Base-by-base conservation (phyloP, 2,329 filamentous ascomycete genomes). In the Pyrenophora tritici-repentis region DNA sequence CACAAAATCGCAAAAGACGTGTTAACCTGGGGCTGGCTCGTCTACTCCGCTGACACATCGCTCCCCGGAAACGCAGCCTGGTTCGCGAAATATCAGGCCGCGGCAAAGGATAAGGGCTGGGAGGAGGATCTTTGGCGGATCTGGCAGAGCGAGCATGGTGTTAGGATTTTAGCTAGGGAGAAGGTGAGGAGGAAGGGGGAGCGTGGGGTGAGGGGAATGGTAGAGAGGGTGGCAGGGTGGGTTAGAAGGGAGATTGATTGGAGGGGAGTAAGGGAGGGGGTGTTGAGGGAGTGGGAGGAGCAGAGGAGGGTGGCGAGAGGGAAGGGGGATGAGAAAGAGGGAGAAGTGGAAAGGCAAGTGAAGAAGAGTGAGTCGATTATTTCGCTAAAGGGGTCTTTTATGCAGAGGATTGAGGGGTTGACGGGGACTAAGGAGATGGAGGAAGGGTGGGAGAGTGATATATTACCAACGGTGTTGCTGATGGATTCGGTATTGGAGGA, bases 81-180 rank as follows among this genome's bases (percentile, higher is more conserved):
- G 51, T 43, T 39, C 16, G 17, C 16, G 0, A 14, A 20, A 9
- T 54, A 54, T 3, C 4, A 39, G 9, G 10, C 20, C 3, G 31
- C 26, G 18, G 38, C 37, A 1, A 34, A 10, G 12, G 14, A 35
- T 3, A 33, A 32, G 4, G 14, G 22, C 2, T 54, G 51, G 47
- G 29, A 51, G 0, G 34, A 43, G 1, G 51, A 51, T 31, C 13
- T 50, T 1, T 54, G 51, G 51, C 24, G 22, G 0, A 51, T 54
- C 3, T 54, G 47, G 47, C 47, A 54, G 38, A 17, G 47, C 3
- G 47, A 54, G 16, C 34, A 40, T 20, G 42, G 42, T 2, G 10
- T 51, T 3, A 35, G 38, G 37, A 50, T 54, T 14, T 17, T 18
- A 14, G 14, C 3, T 12, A 20, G 18, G 13, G 26, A 39, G 12